Conservation (phyloP, 2,329 filamentous ascomycete genomes). For the Cadophora sp. region DNA sequence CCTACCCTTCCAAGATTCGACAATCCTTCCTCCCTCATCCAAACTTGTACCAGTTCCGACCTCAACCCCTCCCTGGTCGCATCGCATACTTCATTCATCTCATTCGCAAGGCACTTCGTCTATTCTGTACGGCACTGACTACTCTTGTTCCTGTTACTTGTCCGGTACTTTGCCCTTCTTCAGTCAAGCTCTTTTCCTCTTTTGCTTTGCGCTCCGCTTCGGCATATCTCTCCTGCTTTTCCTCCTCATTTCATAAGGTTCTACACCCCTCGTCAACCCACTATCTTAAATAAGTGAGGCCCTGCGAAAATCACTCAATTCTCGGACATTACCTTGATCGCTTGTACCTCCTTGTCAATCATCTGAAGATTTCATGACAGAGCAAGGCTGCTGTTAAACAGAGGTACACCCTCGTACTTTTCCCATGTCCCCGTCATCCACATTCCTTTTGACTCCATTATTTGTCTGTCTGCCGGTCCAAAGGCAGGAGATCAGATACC, state of each 20-base stretch:
- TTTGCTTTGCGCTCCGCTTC: conserved; percentile 41
- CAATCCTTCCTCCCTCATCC: conserved; percentile 33
- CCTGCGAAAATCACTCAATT: conserved; percentile 39
- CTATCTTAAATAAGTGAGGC: conserved; percentile 37
- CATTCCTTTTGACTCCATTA: conserved; percentile 33
- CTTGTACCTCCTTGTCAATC: conserved; percentile 37
- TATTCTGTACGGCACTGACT: conserved; percentile 14
- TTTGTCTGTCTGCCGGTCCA: conserved; percentile 33
- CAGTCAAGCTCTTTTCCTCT: conserved; percentile 39
- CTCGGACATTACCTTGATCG: conserved; percentile 44
- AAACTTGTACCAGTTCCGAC: conserved; percentile 2
- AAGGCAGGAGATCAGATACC: conserved; percentile 42
- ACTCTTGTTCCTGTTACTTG: conserved; percentile 18
- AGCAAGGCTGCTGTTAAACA: conserved; percentile 45
- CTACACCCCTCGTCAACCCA: conserved; percentile 42
- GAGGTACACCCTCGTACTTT: conserved; percentile 45
- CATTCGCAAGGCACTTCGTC: conserved; percentile 16
- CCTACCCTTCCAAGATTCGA: conserved; percentile 29
- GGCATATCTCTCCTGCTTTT: conserved; percentile 25
- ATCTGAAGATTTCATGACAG: conserved; percentile 42
- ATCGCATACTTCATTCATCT: conserved; percentile 30
- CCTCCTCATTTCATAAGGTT: conserved; percentile 35
- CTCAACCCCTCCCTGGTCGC: conserved; percentile 23
- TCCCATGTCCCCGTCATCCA: conserved; percentile 37
- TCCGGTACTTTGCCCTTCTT: conserved; percentile 42